Evolutionary conservation across 2,329 filamentous ascomycete genomes (phyloP), one percentile per base, ranked within the genome.

Genomic region (Blumeria graminis): DNA sequence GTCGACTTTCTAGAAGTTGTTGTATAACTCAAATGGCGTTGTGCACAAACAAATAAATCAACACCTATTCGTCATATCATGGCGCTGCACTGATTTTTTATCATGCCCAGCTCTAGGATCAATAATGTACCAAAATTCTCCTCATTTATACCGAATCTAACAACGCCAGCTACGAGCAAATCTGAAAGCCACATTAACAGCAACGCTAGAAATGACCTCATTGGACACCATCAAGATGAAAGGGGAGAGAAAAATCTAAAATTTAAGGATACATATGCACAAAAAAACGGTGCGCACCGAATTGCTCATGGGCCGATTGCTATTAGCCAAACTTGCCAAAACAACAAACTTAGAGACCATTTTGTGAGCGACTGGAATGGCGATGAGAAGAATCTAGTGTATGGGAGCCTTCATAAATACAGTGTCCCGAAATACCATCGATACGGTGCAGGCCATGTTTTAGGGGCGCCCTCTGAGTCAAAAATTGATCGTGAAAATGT

Each of bases 361-460:
- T 89, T 78, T 65, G 63, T 78, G 48, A 63, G 85, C 55, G 90
- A 96, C 68, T 78, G 72, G 45, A 80, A 79, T 63, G 89, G 90
- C 0, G 90, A 96, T 63, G 71, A 75, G 4, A 75, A 87, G 52
- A 87, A 92, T 61, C 68, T 83, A 48, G 75, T 76, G 32, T 95
- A 89, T 66, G 86, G 85, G 1, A 76, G 77, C 33, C 74, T 84
- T 41, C 80, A 94, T 65, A 78, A 77, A 38, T 84, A 84, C 60
- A 76, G 75, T 56, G 70, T 93, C 10, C 87, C 88, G 0, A 63
- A 69, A 1, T 95, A 93, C 65, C 74, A 75, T 59, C 80, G 86
- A 6, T 71, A 71, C 59, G 85, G 87, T 13, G 71, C 72, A 56
- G 87, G 87, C 1, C 74, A 73, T 57, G 71, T 95, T 0, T 67